These are phyloP conservation scores for Aegle marmelos DNA, from an alignment of 345 rosid species.

Conservation along the genomic window DNA sequence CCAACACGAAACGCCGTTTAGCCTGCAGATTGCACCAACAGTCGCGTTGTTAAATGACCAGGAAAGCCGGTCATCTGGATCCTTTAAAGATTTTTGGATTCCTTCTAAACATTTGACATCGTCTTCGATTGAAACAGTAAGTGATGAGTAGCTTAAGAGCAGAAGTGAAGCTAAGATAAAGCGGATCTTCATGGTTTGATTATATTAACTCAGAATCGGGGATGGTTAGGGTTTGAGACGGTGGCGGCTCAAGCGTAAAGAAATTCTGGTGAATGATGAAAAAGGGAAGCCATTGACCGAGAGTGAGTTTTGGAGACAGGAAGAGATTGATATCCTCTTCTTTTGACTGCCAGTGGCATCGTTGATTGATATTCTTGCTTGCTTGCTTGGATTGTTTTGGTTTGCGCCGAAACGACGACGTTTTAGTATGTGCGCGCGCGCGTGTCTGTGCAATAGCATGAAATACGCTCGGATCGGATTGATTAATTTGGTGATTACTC, in stretches of 20 bases:
- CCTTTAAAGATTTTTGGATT: slow-evolving; percentile 35
- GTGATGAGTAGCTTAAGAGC: not conserved
- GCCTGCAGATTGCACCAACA: slow-evolving; percentile 42
- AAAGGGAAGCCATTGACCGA: slow-evolving; percentile 42
- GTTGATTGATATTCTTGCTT: not conserved
- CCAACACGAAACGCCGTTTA: slow-evolving; percentile 62
- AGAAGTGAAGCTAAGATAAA: slow-evolving; percentile 9
- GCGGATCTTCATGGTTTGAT: slow-evolving; percentile 27
- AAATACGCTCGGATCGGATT: not conserved
- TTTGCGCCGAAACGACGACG: not conserved
- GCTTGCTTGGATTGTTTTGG: not conserved
- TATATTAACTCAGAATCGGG: not conserved
- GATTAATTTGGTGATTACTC: too few relatives aligned
- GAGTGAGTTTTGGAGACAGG: too few relatives aligned
- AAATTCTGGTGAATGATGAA: slow-evolving; percentile 8
- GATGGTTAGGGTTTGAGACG: not conserved
- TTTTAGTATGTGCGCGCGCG: not conserved
- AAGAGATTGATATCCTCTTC: not conserved
- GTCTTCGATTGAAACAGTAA: slow-evolving; percentile 30
- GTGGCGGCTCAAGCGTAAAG: not conserved
- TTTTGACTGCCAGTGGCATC: not conserved
- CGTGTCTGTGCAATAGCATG: too few relatives aligned
- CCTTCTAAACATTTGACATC: slow-evolving; percentile 59
- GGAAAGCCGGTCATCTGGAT: slow-evolving; percentile 29
- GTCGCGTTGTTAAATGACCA: slow-evolving; percentile 55